A percentile compares a stretch with the other conserved stretches of the same genome.
Conservation (phyloP, 495 filamentous ascomycete species). For the Aspergillus baeticus region DNA sequence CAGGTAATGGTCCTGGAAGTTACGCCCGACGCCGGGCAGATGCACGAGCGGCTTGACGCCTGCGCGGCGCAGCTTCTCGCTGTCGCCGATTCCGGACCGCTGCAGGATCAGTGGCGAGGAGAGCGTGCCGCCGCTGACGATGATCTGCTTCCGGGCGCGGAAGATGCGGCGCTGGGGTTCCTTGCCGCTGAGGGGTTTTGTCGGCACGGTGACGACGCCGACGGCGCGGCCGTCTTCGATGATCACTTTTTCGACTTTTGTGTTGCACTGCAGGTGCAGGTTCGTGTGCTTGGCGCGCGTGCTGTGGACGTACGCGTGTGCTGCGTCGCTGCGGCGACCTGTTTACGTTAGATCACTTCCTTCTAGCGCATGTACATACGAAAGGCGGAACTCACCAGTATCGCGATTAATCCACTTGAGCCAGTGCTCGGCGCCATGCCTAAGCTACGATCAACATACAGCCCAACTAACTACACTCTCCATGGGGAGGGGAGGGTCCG, state of each 20-base stretch:
- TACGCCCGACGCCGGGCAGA: constrained; percentile 77
- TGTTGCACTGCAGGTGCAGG: constrained; percentile 73
- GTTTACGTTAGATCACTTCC: background rate
- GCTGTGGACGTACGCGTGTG: constrained; percentile 73
- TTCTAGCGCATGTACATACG: constrained; percentile 7
- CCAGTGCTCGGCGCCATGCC: constrained; percentile 41
- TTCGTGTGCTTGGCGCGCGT: constrained; percentile 66
- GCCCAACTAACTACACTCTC: no score
- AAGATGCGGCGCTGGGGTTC: constrained; percentile 55
- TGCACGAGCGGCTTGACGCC: constrained; percentile 73
- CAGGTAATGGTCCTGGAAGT: constrained; percentile 86
- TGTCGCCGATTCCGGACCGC: constrained; percentile 67
- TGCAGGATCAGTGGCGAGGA: constrained; percentile 78
- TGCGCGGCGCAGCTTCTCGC: constrained; percentile 67
- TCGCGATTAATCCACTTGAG: constrained; percentile 72
- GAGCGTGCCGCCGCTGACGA: constrained; percentile 77
- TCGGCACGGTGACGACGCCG: constrained; percentile 57
- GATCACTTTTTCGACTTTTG: constrained; percentile 79
- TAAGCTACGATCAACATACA: no score
- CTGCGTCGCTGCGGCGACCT: constrained; percentile 61
- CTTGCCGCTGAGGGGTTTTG: constrained; percentile 49
- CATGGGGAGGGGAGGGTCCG: no score
- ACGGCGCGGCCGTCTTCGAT: constrained; percentile 69
- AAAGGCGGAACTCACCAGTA: constrained; percentile 32
- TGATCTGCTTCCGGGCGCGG: constrained; percentile 73